phyloP scores from a whole-genome alignment of 73 alveolate species.

The Paramecium octaurelia region DNA sequence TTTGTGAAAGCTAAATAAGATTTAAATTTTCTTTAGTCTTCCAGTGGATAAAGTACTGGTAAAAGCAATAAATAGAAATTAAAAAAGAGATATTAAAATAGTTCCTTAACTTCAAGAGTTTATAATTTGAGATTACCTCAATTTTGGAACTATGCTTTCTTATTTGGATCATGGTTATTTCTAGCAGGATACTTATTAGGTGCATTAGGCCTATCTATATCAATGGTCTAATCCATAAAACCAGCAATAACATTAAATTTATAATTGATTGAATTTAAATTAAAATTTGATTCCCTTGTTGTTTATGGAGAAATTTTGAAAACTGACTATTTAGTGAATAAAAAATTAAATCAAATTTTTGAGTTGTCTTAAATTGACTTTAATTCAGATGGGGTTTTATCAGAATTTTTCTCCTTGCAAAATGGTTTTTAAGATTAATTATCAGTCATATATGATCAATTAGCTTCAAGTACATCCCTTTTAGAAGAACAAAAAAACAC shows the following conservation, averaged over 20 bases:
- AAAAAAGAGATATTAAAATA: not conserved
- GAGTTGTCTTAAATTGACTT: not conserved
- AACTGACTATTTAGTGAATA: not conserved
- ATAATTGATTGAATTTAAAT: constrained; percentile 25
- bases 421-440: not conserved
- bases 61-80: not conserved
- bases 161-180: not conserved
- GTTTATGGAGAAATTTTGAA: not conserved
- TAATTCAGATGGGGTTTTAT: not conserved
- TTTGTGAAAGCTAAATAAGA: not conserved
- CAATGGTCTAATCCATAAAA: not conserved
- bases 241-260: constrained; percentile 43
- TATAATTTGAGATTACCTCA: constrained; percentile 17
- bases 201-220: constrained; percentile 2
- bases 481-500: not conserved
- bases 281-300: constrained; percentile 20
- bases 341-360: not conserved
- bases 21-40: not conserved
- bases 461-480: not conserved
- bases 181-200: not conserved
- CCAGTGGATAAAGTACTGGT: not conserved
- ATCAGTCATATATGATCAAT: not conserved
- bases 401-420: not conserved
- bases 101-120: constrained; percentile 12
- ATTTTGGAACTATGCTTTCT: not conserved